Conservation (phyloP, 495 filamentous ascomycete genomes). For the Coniosporium apollinis region DNA sequence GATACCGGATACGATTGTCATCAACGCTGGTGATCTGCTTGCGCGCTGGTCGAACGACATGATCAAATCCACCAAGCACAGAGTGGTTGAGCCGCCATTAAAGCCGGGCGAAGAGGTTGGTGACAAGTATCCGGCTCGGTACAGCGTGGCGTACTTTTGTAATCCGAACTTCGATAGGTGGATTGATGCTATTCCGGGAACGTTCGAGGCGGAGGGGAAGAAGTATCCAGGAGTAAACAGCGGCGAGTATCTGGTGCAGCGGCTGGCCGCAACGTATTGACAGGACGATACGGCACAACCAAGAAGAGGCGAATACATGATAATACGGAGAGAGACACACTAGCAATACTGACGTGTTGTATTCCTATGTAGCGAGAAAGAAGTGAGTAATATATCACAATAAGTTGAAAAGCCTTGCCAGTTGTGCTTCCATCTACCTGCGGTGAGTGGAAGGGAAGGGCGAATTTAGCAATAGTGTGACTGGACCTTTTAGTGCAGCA, state of each 20-base stretch:
- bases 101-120: conserved; percentile 17
- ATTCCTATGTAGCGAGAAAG: too few relatives aligned
- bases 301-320: too few relatives aligned
- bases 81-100: conserved; percentile 68
- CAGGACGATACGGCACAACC: too few relatives aligned
- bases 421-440: too few relatives aligned
- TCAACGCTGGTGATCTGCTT: conserved; percentile 83
- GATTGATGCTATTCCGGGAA: conserved; percentile 81
- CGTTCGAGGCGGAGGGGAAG: conserved; percentile 51
- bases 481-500: too few relatives aligned
- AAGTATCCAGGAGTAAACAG: conserved; percentile 68
- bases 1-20: conserved; percentile 65
- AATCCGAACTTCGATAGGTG: conserved; percentile 65
- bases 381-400: too few relatives aligned
- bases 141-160: conserved; percentile 69
- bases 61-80: conserved; percentile 76
- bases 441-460: too few relatives aligned
- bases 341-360: too few relatives aligned
- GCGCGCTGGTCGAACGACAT: conserved; percentile 82
- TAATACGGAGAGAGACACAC: too few relatives aligned
- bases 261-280: conserved; percentile 50
- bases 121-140: conserved; percentile 42
- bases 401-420: too few relatives aligned
- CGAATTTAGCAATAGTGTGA: too few relatives aligned
- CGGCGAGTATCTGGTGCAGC: conserved; percentile 67